Evolutionary conservation across 768 basidiomycete genomes (phyloP).

Genomic region (Mycena haematopus): DNA sequence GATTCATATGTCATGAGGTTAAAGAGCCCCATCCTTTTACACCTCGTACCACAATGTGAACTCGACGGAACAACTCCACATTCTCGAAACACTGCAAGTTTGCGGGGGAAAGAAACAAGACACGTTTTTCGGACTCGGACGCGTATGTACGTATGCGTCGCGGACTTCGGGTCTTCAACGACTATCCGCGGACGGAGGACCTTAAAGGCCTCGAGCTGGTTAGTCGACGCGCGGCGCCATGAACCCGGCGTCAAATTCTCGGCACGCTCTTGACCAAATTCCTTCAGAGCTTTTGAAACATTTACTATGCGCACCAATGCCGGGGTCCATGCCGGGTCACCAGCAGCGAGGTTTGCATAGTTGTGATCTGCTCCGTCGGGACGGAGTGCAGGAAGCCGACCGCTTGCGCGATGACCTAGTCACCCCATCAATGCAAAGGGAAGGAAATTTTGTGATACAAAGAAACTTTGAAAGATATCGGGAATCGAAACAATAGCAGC

Average conservation of each 20-base stretch:
- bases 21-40: neutral
- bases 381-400: neutral
- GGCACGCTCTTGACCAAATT: neutral
- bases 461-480: neutral
- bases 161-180: neutral
- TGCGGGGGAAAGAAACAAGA: neutral
- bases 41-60: conserved; percentile 1
- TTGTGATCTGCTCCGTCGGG: neutral
- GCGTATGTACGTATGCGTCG: neutral
- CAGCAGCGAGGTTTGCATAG: too few relatives aligned
- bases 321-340: too few relatives aligned
- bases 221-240: neutral
- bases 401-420: neutral
- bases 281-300: neutral
- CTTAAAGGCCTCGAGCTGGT: neutral
- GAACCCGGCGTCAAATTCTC: neutral
- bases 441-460: neutral
- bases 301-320: too few relatives aligned
- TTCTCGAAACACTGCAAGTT: neutral
- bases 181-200: neutral
- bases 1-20: neutral
- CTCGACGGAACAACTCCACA: neutral
- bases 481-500: neutral
- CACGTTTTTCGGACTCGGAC: neutral
- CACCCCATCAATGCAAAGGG: conserved; percentile 2